Percentiles rank a stretch among this genome's conserved stretches.
phyloP scores from a whole-genome alignment of 2,329 filamentous ascomycete genomes.

The Arachnomyces sp. region DNA sequence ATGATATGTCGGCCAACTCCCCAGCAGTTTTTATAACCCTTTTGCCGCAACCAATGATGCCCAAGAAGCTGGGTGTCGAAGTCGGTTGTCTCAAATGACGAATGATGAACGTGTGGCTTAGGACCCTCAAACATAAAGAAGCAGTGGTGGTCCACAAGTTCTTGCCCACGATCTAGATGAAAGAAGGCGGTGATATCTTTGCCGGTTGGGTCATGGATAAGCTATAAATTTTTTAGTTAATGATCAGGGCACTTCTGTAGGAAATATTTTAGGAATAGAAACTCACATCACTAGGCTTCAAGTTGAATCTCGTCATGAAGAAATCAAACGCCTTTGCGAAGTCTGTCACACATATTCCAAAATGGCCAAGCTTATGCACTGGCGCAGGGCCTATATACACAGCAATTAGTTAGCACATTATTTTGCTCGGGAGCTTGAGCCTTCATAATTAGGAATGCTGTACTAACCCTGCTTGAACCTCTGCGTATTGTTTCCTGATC shows the following conservation, averaged over 20 bases:
- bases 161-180: conserved; percentile 43
- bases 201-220: conserved; percentile 7
- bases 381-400: not conserved
- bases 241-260: too few species aligned
- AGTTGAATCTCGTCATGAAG: conserved; percentile 25
- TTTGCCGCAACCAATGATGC: conserved; percentile 43
- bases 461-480: conserved; percentile 14
- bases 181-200: conserved; percentile 38
- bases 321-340: conserved; percentile 21
- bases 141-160: conserved; percentile 45
- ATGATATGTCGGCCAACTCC: conserved; percentile 46
- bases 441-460: conserved; percentile 1
- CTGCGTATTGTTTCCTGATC: conserved; percentile 21
- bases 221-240: too few species aligned
- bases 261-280: too few species aligned
- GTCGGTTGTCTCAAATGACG: conserved; percentile 45
- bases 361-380: conserved; percentile 21
- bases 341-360: conserved; percentile 19
- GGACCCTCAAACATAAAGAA: conserved; percentile 41
- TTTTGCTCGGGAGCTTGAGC: conserved; percentile 27
- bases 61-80: conserved; percentile 47
- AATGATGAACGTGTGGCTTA: conserved; percentile 42
- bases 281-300: conserved; percentile 23
- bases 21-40: conserved; percentile 42
- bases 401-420: not conserved